Conservation (phyloP, 805 yeast genomes). For the Lachancea quebecensis region DNA sequence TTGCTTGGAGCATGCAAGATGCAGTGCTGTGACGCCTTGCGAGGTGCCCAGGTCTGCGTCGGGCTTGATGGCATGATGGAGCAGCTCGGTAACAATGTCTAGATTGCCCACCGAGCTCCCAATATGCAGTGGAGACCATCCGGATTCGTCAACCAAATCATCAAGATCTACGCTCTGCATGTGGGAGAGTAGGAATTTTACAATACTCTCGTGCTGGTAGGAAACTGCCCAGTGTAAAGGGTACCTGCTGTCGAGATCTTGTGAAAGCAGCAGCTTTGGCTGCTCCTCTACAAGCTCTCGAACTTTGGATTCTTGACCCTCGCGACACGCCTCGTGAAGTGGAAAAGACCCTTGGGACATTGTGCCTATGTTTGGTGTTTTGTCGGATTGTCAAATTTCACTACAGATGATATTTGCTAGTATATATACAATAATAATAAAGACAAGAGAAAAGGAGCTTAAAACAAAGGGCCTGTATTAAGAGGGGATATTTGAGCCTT, state of each 20-base stretch:
- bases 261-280: slow-evolving; percentile 40
- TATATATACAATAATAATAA: no score
- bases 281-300: slow-evolving; percentile 42
- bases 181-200: slow-evolving; percentile 34
- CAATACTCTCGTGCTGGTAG: slow-evolving; percentile 46
- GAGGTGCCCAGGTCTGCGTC: slow-evolving; percentile 55
- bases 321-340: slow-evolving; percentile 61
- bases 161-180: slow-evolving; percentile 50
- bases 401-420: no score
- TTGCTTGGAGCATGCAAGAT: slow-evolving; percentile 68
- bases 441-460: no score
- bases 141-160: slow-evolving; percentile 61
- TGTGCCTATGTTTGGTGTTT: not conserved
- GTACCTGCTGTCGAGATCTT: slow-evolving; percentile 70
- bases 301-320: slow-evolving; percentile 48
- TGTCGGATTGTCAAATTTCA: no score
- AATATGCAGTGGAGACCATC: slow-evolving; percentile 87
- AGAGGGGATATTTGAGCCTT: no score
- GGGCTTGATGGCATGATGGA: slow-evolving; percentile 44
- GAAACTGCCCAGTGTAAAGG: slow-evolving; percentile 90
- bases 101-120: slow-evolving; percentile 68
- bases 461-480: no score
- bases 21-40: slow-evolving; percentile 70
- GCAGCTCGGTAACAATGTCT: slow-evolving; percentile 44
- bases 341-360: slow-evolving; percentile 8